Percentiles rank a stretch among this genome's conserved stretches.
Conservation (phyloP, 495 filamentous ascomycete species). For the Tuber calosporum region DNA sequence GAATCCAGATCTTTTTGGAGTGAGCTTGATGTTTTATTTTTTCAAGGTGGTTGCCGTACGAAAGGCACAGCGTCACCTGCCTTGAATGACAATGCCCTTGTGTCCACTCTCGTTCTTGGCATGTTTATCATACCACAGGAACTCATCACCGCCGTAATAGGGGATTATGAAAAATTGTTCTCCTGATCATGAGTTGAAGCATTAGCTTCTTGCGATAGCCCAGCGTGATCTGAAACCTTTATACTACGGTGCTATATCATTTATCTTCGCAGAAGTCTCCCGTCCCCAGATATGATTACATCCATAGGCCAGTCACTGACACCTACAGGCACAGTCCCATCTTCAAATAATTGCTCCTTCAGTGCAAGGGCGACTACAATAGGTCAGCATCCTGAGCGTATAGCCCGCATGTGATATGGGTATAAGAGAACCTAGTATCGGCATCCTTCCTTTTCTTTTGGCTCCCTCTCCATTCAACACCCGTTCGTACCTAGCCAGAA, state of each 20-base stretch:
- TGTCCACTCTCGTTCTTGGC: not conserved
- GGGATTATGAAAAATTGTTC: not conserved
- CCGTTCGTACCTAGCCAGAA: slow-evolving; percentile 63
- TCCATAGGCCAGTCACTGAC: slow-evolving; percentile 61
- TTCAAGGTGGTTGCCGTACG: slow-evolving; percentile 1
- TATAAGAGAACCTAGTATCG: slow-evolving; percentile 42
- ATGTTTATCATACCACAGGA: not conserved
- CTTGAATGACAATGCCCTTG: not conserved
- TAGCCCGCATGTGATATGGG: not conserved
- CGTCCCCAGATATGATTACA: slow-evolving; percentile 58
- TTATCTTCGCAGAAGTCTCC: slow-evolving; percentile 32
- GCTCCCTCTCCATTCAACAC: slow-evolving; percentile 44
- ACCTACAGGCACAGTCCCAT: slow-evolving; percentile 56
- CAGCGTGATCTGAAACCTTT: not conserved
- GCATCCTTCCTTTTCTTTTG: slow-evolving; percentile 50
- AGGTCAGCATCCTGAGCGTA: slow-evolving; percentile 35
- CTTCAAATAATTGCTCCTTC: slow-evolving; percentile 72
- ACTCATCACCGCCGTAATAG: not conserved
- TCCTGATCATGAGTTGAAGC: not conserved
- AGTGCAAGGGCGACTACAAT: slow-evolving; percentile 76
- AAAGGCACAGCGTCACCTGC: not conserved
- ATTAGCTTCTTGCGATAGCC: not conserved
- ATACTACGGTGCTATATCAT: not conserved
- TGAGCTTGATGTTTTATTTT: not conserved
- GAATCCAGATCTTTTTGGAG: slow-evolving; percentile 4